Evolutionary conservation across 192 early-diverging fungal genomes (phyloP).

Genomic region (Diversispora eburnea): DNA sequence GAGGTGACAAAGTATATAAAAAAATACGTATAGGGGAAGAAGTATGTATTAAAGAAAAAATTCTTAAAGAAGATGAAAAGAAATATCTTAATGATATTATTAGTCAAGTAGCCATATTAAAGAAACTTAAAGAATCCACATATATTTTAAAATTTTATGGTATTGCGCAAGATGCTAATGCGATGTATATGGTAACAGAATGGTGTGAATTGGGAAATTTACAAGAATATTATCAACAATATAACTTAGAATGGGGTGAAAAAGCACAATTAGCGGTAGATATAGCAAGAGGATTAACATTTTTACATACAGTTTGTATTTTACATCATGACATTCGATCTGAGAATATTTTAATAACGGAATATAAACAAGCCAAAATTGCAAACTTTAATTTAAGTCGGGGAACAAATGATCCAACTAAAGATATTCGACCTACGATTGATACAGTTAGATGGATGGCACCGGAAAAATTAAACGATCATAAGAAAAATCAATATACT

Average conservation of each 20-base stretch:
- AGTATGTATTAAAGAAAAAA: conserved; percentile 13
- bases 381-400: conserved; percentile 17
- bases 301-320: conserved; percentile 18
- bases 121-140: conserved; percentile 24
- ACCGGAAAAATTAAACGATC: conserved; percentile 11
- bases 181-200: conserved; percentile 23
- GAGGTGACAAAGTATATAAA: not conserved
- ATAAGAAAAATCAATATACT: conserved; percentile 10
- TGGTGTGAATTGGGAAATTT: conserved; percentile 26
- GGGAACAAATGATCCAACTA: conserved; percentile 12
- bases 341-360: not conserved
- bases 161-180: not conserved
- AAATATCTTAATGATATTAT: conserved; percentile 16
- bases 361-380: not conserved
- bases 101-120: conserved; percentile 20
- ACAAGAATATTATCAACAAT: conserved; percentile 13
- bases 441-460: conserved; percentile 16
- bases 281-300: conserved; percentile 20
- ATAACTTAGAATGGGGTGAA: not conserved
- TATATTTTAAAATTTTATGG: conserved; percentile 25
- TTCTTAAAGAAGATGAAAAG: conserved; percentile 1
- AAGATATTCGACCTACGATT: not conserved
- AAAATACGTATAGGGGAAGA: conserved; percentile 9
- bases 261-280: conserved; percentile 11
- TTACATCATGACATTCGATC: conserved; percentile 22